phyloP scores from a whole-genome alignment of 2,329 filamentous ascomycete genomes.

The Pestalotiopsis fici region DNA sequence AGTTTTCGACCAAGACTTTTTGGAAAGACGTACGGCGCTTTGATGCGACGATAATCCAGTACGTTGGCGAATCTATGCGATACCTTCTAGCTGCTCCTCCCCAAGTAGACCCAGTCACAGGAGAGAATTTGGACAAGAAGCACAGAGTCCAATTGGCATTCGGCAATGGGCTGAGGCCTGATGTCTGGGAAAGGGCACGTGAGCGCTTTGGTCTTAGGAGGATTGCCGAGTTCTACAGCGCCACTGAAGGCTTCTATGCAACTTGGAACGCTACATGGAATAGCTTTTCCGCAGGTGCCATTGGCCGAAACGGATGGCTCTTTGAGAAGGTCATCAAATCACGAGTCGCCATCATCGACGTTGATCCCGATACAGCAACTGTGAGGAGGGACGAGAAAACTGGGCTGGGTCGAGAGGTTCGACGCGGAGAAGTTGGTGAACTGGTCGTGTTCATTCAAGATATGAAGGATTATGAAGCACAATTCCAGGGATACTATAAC shows the following conservation, averaged over 20 bases:
- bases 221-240: slow-evolving; percentile 79
- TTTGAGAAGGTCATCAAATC: slow-evolving; percentile 54
- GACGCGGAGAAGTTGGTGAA: slow-evolving; percentile 69
- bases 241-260: slow-evolving; percentile 71
- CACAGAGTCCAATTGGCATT: slow-evolving; percentile 76
- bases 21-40: slow-evolving; percentile 75
- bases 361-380: slow-evolving; percentile 71
- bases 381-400: slow-evolving; percentile 69
- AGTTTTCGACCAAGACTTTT: slow-evolving; percentile 77
- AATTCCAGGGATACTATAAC: slow-evolving; percentile 82
- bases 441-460: slow-evolving; percentile 74
- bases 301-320: slow-evolving; percentile 71
- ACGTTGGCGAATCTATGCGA: slow-evolving; percentile 84
- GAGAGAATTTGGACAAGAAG: slow-evolving; percentile 69
- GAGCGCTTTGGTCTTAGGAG: slow-evolving; percentile 74
- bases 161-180: slow-evolving; percentile 82
- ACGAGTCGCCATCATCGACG: slow-evolving; percentile 60
- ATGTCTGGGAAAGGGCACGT: slow-evolving; percentile 84
- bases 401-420: slow-evolving; percentile 64
- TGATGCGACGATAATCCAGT: slow-evolving; percentile 77
- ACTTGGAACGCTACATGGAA: slow-evolving; percentile 76
- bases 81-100: slow-evolving; percentile 73
- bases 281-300: slow-evolving; percentile 72
- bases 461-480: slow-evolving; percentile 56
- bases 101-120: slow-evolving; percentile 62